phyloP scores from a whole-genome alignment of 2,329 filamentous ascomycete genomes.

The Acephala macrosclerotiorum region DNA sequence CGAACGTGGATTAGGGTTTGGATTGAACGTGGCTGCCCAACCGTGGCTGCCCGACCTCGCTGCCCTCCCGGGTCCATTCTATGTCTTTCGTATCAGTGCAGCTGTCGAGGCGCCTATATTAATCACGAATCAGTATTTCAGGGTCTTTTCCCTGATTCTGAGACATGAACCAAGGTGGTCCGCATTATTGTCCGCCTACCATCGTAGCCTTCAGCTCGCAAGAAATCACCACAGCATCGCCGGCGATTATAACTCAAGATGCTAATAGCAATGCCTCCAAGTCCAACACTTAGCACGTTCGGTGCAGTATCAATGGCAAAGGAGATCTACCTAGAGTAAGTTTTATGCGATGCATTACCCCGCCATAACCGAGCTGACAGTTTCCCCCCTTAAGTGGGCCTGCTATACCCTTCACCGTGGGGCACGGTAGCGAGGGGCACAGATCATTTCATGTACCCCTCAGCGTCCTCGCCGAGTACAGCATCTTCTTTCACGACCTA shows the following conservation, averaged over 20 bases:
- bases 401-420: conserved; percentile 20
- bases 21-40: conserved; percentile 12
- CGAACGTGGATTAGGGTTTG: conserved; percentile 17
- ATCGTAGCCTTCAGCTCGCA: conserved; percentile 5
- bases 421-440: conserved; percentile 16
- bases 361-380: conserved; percentile 13
- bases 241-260: conserved; percentile 13
- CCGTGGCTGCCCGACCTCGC: conserved; percentile 12
- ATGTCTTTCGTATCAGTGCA: conserved; percentile 14
- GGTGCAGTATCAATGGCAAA: conserved; percentile 16
- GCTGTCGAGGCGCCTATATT: conserved; percentile 18
- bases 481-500: conserved; percentile 24
- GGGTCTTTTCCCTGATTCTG: conserved; percentile 19
- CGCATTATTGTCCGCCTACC: conserved; percentile 5
- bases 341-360: conserved; percentile 7
- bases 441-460: conserved; percentile 24
- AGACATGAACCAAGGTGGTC: conserved; percentile 15
- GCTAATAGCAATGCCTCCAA: conserved; percentile 19
- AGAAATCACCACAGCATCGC: conserved; percentile 2
- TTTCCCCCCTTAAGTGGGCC: conserved; percentile 12
- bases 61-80: not conserved
- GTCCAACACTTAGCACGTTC: conserved; percentile 14
- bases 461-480: conserved; percentile 25
- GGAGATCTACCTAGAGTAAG: conserved; percentile 21
- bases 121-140: conserved; percentile 24